Percentiles rank a stretch among this genome's conserved stretches.
phyloP scores from a whole-genome alignment of 495 filamentous ascomycete genomes.

The Aspergillus sclerotioniger region DNA sequence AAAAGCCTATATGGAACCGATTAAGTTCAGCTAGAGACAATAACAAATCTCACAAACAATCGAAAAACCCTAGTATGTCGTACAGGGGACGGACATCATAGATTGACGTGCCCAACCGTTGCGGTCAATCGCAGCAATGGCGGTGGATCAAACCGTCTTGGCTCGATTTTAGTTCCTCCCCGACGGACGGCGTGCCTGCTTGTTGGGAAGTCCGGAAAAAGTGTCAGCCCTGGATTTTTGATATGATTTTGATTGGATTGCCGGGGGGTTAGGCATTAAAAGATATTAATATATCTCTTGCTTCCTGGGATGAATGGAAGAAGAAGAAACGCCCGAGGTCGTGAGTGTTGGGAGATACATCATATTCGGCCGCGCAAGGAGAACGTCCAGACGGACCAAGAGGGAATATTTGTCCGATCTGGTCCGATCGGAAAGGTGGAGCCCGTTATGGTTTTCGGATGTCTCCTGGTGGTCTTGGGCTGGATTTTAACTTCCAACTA shows the following conservation, averaged over 20 bases:
- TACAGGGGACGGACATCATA: background rate
- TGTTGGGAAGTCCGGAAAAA: background rate
- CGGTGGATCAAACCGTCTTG: slow-evolving; percentile 5
- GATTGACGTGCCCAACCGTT: slow-evolving; percentile 6
- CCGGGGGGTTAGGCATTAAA: background rate
- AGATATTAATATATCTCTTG: background rate
- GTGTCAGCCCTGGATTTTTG: background rate
- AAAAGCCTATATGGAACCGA: too few relatives aligned
- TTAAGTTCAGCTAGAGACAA: too few relatives aligned
- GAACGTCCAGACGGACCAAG: slow-evolving; percentile 1
- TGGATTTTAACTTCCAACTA: slow-evolving; percentile 4
- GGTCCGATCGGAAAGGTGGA: slow-evolving; percentile 8
- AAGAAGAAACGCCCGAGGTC: background rate
- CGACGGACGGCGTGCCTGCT: background rate
- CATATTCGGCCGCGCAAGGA: slow-evolving; percentile 11
- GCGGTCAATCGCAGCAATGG: slow-evolving; percentile 4
- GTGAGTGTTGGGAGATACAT: slow-evolving; percentile 6
- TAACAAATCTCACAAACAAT: too few relatives aligned
- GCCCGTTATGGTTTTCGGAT: background rate
- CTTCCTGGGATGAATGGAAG: too few relatives aligned
- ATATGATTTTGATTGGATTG: background rate
- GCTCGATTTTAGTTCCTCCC: slow-evolving; percentile 4
- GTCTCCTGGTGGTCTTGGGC: background rate
- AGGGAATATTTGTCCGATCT: slow-evolving; percentile 16
- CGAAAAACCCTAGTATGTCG: background rate